Conservation (phyloP, 225 moss, liverwort and hornwort genomes). For the Asterella californica region DNA sequence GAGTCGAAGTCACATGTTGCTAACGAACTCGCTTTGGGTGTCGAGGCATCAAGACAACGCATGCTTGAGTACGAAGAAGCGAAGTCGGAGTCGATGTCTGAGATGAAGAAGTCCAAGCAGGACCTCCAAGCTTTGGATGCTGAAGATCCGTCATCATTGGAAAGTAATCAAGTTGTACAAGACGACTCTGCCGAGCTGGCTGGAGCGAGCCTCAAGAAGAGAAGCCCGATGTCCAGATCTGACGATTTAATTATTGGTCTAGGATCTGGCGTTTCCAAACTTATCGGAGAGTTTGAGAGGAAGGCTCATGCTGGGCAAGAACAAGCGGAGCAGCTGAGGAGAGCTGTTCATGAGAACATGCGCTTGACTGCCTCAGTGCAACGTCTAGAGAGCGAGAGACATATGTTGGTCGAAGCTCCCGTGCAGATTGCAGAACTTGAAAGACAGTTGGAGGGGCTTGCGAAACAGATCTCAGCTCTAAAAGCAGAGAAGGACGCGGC, state of each 20-base stretch:
- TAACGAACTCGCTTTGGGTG: slow-evolving; percentile 16
- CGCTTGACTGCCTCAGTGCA: slow-evolving; percentile 15
- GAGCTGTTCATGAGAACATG: slow-evolving; percentile 29
- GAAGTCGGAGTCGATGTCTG: slow-evolving; percentile 11
- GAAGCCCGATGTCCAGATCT: slow-evolving; percentile 10
- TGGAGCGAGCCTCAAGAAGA: not conserved
- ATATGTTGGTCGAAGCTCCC: slow-evolving; percentile 11
- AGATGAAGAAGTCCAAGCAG: slow-evolving; percentile 13
- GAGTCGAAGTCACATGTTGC: slow-evolving; percentile 25
- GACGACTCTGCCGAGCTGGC: not conserved
- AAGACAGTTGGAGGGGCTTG: slow-evolving; percentile 21
- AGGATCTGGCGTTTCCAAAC: slow-evolving; percentile 23
- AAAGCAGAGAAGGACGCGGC: slow-evolving; percentile 24
- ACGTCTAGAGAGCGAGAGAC: slow-evolving; percentile 28
- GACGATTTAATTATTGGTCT: slow-evolving; percentile 17
- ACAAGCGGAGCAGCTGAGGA: slow-evolving; percentile 22
- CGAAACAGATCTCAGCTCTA: slow-evolving; percentile 11
- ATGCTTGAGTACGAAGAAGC: slow-evolving; percentile 25
- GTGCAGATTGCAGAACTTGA: slow-evolving; percentile 30
- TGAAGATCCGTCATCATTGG: not conserved
- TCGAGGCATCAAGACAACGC: slow-evolving; percentile 19
- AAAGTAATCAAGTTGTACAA: not conserved
- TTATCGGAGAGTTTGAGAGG: slow-evolving; percentile 23
- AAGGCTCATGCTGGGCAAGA: slow-evolving; percentile 21
- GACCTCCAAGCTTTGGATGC: not conserved